phyloP scores from a whole-genome alignment of 495 filamentous ascomycete genomes.

The Aspergillus sclerotiicarbonarius region DNA sequence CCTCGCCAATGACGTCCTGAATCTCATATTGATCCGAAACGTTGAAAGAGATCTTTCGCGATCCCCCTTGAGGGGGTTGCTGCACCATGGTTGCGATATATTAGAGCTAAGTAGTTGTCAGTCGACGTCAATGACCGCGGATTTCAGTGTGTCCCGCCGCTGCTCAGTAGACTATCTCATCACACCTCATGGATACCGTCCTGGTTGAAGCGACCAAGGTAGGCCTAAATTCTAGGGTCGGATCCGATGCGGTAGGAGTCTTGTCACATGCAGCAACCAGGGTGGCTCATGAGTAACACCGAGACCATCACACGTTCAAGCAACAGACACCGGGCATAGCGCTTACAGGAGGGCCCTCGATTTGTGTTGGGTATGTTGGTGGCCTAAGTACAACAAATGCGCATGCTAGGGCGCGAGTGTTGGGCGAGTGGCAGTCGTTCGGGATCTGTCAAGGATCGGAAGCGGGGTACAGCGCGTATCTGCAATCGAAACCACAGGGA shows the following conservation, averaged over 20 bases:
- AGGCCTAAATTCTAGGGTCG: not conserved
- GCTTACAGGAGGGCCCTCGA: constrained; percentile 15
- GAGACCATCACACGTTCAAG: constrained; percentile 2
- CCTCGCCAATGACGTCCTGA: constrained; percentile 98
- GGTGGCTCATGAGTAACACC: not conserved
- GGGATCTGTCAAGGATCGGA: constrained; percentile 10
- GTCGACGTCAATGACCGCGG: not conserved
- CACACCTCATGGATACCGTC: not conserved
- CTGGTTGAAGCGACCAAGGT: not conserved
- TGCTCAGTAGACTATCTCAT: not conserved
- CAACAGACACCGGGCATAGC: constrained; percentile 4
- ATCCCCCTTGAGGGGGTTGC: constrained; percentile 52
- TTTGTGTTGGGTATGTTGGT: not conserved
- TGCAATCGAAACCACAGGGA: constrained; percentile 8
- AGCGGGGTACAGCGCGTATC: constrained; percentile 24
- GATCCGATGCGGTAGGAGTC: not conserved
- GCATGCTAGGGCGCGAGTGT: constrained; percentile 8
- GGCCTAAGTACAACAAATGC: constrained; percentile 1
- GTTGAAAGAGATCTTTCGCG: constrained; percentile 99
- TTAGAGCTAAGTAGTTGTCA: constrained; percentile 14
- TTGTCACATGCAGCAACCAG: constrained; percentile 16
- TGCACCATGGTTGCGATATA: constrained; percentile 42
- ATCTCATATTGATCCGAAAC: constrained; percentile 99
- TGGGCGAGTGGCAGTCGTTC: constrained; percentile 3
- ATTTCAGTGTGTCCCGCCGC: not conserved